phyloP scores from a whole-genome alignment of 169 alveolate species.

The Plasmodium billcollinsi region DNA sequence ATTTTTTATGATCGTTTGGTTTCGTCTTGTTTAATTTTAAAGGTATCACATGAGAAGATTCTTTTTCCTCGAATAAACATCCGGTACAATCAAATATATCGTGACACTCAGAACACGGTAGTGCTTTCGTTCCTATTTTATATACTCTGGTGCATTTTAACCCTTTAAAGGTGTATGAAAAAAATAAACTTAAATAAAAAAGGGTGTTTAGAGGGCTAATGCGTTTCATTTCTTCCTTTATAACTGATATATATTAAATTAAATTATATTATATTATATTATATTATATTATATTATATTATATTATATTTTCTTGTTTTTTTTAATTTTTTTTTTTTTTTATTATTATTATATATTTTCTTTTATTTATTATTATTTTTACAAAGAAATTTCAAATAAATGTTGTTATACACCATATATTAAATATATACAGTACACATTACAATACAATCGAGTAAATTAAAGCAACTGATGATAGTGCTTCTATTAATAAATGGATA shows the following conservation, averaged over 20 bases:
- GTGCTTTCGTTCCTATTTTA: slow-evolving; percentile 13
- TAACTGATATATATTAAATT: background rate
- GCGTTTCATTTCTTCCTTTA: slow-evolving; percentile 25
- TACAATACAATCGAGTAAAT: no score
- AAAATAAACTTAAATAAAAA: slow-evolving; percentile 6
- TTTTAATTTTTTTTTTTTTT: background rate
- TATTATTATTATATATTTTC: background rate
- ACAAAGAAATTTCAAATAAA: no score
- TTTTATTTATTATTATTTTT: background rate
- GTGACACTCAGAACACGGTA: slow-evolving; percentile 65
- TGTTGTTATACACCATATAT: no score
- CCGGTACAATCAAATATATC: slow-evolving; percentile 32
- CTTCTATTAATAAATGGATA: no score
- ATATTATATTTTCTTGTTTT: background rate
- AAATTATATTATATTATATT: background rate
- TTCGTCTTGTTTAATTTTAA: slow-evolving; percentile 44
- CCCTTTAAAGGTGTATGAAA: slow-evolving; percentile 16
- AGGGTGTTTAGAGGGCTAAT: background rate
- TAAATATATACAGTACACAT: no score
- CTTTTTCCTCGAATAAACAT: slow-evolving; percentile 59
- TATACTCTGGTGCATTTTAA: slow-evolving; percentile 14
- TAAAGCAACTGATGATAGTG: no score
- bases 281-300: background rate
- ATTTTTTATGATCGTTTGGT: slow-evolving; percentile 21
- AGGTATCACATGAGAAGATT: slow-evolving; percentile 38